Evolutionary conservation across 1,284 basidiomycete species (phyloP), one percentile per base, ranked within the genome.

Genomic region (Apiotrichum siamense): DNA sequence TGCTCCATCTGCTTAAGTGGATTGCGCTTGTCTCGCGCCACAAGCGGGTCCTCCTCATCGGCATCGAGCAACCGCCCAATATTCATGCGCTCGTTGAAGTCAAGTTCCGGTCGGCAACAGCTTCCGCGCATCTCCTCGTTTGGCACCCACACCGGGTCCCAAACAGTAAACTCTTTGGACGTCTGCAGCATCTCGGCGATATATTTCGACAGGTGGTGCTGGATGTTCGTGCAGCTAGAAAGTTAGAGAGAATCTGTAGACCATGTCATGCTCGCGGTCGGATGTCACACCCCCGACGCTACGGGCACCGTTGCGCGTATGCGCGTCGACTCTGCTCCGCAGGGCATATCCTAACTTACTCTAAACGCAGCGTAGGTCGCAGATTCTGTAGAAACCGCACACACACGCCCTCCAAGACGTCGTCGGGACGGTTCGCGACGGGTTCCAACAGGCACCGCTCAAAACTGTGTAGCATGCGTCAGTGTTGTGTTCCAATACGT

Each of bases 401-500:
- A 7, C 70, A 55, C 2, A 66, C 59, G n/a, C 62, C 61, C 45
- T 72, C 69, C 9, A 71, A 54, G n/a, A 70, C 56, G 40, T 72
- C 70, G 51, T 72, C 69, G 5, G 70, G 70, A 32, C 69, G 57
- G 38, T 66, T 64, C 7, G 70, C 67, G 3, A 72, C 58, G 5
- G 68, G 67, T 49, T 67, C 61, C 1, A 33, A 32, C 15, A 72
- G 59, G 49, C 62, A 64, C 36, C 53, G 50, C 44, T 72, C 70
- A 38, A 70, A 66, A 51, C 70, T 72, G 49, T 39, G 7, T 18
- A 13, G 36, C 36, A 7, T 37, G 20, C 2, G 17, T 35, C 20
- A 2, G 36, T 7, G 2, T 18, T 23, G 36, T 20, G 36, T 3
- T 3, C 9, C 9, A 10, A 23, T 20, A 10, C 12, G 36, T 9